Evolutionary conservation across 1,284 basidiomycete species (phyloP).

Genomic region (Sutorius eximius): DNA sequence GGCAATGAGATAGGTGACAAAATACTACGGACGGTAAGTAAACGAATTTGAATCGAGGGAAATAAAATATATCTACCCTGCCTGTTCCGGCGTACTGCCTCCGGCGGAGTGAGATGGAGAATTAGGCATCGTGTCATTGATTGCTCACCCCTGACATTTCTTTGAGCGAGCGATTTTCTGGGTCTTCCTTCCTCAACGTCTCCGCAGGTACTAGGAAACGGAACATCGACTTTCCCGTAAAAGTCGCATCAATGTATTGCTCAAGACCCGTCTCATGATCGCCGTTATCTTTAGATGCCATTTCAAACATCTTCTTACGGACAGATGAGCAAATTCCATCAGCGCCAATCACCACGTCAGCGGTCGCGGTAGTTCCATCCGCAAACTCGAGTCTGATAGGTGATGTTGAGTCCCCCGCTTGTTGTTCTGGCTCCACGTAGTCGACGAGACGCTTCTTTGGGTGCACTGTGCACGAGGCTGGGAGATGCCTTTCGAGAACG

Average conservation of each 20-base stretch:
- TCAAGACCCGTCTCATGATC: not conserved
- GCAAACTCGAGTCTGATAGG: conserved; percentile 10
- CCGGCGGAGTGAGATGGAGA: not conserved
- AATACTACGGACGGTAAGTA: conserved; percentile 30
- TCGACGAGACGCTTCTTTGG: conserved; percentile 17
- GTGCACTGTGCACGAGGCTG: conserved; percentile 24
- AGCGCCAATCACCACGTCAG: conserved; percentile 23
- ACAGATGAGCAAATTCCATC: conserved; percentile 24
- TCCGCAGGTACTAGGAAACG: conserved; percentile 22
- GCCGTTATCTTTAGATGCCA: conserved; percentile 1
- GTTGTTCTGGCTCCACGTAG: conserved; percentile 12
- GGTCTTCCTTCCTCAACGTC: conserved; percentile 3
- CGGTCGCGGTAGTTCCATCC: conserved; percentile 20
- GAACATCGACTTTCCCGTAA: conserved; percentile 21
- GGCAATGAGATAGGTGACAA: conserved; percentile 46
- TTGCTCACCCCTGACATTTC: conserved; percentile 12
- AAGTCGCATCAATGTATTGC: conserved; percentile 20
- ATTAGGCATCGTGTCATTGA: not conserved
- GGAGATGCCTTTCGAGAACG: conserved; percentile 21
- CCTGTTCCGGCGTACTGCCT: conserved; percentile 17
- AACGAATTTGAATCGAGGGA: not conserved
- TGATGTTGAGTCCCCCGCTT: not conserved
- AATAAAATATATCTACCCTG: conserved; percentile 6
- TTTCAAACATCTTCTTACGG: conserved; percentile 22
- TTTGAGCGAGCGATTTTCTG: conserved; percentile 6